Base-by-base conservation (phyloP, 2,329 filamentous ascomycete species). In the Penicillium sp. region DNA sequence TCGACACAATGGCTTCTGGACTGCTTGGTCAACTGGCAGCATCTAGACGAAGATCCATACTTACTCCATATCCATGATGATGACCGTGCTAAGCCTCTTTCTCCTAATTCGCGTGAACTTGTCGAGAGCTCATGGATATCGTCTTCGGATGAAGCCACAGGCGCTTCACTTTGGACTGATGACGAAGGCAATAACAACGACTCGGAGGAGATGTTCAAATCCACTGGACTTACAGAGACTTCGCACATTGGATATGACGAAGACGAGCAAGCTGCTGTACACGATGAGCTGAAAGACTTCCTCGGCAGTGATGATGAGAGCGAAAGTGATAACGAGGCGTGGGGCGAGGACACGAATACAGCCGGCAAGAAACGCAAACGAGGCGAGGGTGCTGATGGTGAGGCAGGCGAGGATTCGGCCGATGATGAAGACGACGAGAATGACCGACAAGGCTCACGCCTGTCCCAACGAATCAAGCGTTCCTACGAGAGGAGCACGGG, bases 1-100 rank as follows among this genome's bases (percentile, higher is more conserved):
- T 92, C 88, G 63, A 89, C 92, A 49, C 86, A 91, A 65, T 99
- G 94, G 94, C 85, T 99, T 26, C 82, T 87, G 28, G 89, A 92
- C 62, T 95, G 88, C 51, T 85, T 97, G 59, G 88, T 86, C 23
- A 88, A 89, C 70, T 99, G 94, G 94, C 81, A 83, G 59, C 87
- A 84, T 52, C 79, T 95, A 10, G 87, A 94, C 52, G 92, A 97
- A 71, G 81, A 81, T 2, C 87, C 88, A 0, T 96, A 93, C 67
- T 78, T 89, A n/a, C 82, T 96, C 43, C 81, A 88, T n/a, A 81
- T 92, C 2, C 87, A 91, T 48, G 85, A 88, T 0, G 83, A 87
- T 16, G 88, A 91, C 62, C 80, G 84, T 13, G 74, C 75, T 3
- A 72, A 76, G 46, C 75, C 72, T 13, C 71, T 75, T 26, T 73